Conservation (phyloP, 352 stramenopile species). For the Globisporangium yorkense region DNA sequence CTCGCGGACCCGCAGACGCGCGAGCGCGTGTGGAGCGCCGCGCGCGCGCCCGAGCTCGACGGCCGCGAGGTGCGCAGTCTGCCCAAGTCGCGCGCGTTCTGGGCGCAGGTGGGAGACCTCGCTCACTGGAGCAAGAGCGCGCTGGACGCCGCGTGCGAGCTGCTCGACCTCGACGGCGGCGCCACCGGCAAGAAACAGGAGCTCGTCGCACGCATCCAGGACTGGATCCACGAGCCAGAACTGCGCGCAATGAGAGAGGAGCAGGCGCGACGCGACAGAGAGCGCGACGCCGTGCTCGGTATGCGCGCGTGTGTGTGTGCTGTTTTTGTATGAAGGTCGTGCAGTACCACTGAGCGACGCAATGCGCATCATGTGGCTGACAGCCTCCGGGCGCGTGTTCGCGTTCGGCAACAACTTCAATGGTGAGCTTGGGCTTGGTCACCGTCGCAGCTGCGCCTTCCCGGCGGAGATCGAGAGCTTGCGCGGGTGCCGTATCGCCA, state of each 20-base stretch:
- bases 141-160: conserved; percentile 45
- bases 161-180: conserved; percentile 41
- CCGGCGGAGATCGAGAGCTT: conserved; percentile 58
- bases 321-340: neutral
- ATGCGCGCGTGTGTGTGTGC: neutral
- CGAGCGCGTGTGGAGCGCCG: conserved; percentile 46
- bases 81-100: conserved; percentile 61
- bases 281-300: conserved; percentile 44
- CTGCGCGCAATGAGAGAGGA: conserved; percentile 29
- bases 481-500: conserved; percentile 29
- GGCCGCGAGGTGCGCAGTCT: conserved; percentile 39
- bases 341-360: neutral
- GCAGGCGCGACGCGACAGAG: conserved; percentile 25
- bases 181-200: conserved; percentile 47
- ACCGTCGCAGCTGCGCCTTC: conserved; percentile 25
- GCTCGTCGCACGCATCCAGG: conserved; percentile 57
- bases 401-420: conserved; percentile 58
- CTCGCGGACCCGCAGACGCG: conserved; percentile 41
- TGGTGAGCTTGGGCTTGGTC: conserved; percentile 56
- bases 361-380: neutral
- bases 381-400: conserved; percentile 59
- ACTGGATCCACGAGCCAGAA: conserved; percentile 63
- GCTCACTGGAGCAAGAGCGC: conserved; percentile 41
- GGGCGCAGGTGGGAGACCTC: conserved; percentile 39
- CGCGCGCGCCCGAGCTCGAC: conserved; percentile 33